Evolutionary conservation across 2,329 filamentous ascomycete genomes (phyloP), one percentile per base, ranked within the genome.

Genomic region (Hypoxylon rubiginosum): DNA sequence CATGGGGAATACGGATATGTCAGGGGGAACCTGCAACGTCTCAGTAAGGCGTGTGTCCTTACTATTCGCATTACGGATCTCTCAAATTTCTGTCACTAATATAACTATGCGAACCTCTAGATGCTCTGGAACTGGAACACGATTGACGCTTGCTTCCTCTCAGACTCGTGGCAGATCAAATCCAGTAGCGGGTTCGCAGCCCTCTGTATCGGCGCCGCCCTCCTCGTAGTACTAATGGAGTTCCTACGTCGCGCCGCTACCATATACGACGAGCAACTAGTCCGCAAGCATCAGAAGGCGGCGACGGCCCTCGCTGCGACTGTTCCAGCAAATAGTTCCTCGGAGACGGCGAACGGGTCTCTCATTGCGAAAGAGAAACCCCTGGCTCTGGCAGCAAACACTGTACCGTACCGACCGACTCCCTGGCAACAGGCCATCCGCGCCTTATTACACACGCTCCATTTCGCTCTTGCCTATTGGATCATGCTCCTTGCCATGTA

Each of bases 71-170:
- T 19, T n/a, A 4, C 11, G 15, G 6, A 41, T 17, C 8, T 28
- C 11, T 30, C 24, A 17, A 7, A 36, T 8, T 2, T 34, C 11
- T 8, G 4, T 53, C 6, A 17, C 58, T 67, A 43, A 63, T 24
- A 36, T 2, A 5, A 2, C n/a, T n/a, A 28, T n/a, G 1, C 10
- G 7, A 10, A 2, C 3, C 17, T 1, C 1, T 59, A 92, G 90
- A 94, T 94, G 91, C 82, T 92, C 32, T 93, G 91, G 91, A 94
- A 94, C 78, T 92, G 91, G 90, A 83, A 91, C 76, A 91, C 90
- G 2, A 82, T 92, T 74, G 88, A 91, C 75, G 79, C 89, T 13
- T 93, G 90, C 79, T 96, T 96, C 83, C 85, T 96, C 73, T 81
- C 91, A 19, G 72, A 78, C 6, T 83, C 84, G n/a, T 97, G 92